Base-by-base conservation (phyloP, 2,329 filamentous ascomycete species). In the Mariannaea elegans region DNA sequence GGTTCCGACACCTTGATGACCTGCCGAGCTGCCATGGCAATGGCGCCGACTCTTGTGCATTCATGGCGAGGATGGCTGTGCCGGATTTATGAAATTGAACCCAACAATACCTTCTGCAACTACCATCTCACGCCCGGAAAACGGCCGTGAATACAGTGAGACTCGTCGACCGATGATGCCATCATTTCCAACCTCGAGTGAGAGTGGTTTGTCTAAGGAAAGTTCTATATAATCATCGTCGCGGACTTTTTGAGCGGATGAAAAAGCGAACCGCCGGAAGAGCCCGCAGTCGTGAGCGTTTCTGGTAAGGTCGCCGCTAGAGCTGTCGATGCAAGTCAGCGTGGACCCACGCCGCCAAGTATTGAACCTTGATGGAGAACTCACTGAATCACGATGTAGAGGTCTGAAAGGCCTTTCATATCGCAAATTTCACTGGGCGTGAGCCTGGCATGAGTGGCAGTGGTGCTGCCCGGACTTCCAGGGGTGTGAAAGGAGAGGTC, bases 81-180 rank as follows among this genome's bases (percentile, higher is more conserved):
- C 31, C 18, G 61, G 61, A 31, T 63, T 69, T 51, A 71, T 49
- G 42, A 75, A 77, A 32, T 83, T 83, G 66, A 81, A 82, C 1
- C 81, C 81, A 4, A 83, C 78, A n/a, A 83, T 81, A 0, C 81
- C 81, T 62, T 83, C 81, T 0, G 81, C 81, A 3, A 82, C 62
- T 0, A 80, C 72, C 5, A 65, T 63, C 23, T 66, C 67, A 27
- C 38, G 60, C 10, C 74, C 74, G 63, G 53, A 60, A 0, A 53
- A 45, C 0, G 64, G 54, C 0, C 69, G 62, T 1, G 73, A 71
- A 27, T 72, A 75, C 0, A 84, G 51, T 0, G 81, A 82, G 1
- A 84, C 80, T 9, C 81, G 72, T 4, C 81, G 74, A 1, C 81
- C 81, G 18, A 84, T 83, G 50, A 84, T 81, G 9, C 81, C 81